Conservation (phyloP, 768 basidiomycete species). For the Tulasnella sp. region DNA sequence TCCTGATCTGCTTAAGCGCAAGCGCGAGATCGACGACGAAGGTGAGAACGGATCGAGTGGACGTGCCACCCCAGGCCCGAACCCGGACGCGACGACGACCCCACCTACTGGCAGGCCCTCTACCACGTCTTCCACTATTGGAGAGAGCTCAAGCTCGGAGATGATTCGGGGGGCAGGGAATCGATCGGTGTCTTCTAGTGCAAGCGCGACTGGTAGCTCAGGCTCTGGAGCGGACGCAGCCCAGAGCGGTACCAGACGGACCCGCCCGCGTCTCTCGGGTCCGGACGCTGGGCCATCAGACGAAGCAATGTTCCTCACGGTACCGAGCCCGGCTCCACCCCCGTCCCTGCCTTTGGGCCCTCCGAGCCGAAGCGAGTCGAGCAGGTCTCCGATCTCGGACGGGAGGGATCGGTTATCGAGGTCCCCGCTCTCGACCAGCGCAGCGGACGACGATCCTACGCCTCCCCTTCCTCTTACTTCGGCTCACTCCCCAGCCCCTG, state of each 20-base stretch:
- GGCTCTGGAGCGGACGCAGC: neutral
- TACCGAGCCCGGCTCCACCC: neutral
- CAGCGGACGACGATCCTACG: neutral
- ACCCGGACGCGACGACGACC: neutral
- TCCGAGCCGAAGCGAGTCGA: neutral
- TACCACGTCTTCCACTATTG: neutral
- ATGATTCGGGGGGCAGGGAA: neutral
- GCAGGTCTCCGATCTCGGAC: neutral
- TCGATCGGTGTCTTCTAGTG: neutral
- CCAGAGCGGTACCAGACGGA: neutral
- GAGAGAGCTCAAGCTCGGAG: neutral
- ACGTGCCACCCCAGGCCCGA: neutral
- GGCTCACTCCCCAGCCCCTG: neutral
- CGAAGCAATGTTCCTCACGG: constrained; percentile 4
- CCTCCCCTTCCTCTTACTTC: neutral
- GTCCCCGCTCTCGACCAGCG: neutral
- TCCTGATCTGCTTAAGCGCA: constrained; percentile 28
- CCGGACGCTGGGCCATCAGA: neutral
- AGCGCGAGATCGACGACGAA: constrained; percentile 10
- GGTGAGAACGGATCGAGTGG: neutral
- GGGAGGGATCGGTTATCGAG: neutral
- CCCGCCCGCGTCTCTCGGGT: neutral
- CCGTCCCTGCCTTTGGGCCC: neutral
- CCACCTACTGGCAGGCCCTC: neutral
- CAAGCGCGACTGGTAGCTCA: neutral